Conservation (phyloP, 2,329 filamentous ascomycete species). For the Neofusicoccum umdonicola region DNA sequence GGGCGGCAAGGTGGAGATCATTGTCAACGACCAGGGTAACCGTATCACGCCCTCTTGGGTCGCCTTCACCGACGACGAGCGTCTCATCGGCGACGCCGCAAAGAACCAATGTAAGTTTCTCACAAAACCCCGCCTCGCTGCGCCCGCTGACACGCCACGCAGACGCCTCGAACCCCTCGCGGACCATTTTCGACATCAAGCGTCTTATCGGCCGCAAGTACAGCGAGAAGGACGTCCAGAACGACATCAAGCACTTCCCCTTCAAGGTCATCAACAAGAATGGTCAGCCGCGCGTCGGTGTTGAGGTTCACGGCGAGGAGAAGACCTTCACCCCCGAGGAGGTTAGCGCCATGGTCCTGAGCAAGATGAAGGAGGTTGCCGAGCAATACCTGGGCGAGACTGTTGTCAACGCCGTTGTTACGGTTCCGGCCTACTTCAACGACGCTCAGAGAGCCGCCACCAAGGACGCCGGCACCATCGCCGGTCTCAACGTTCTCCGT, state of each 20-base stretch:
- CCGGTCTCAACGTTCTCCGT: slow-evolving; percentile 90
- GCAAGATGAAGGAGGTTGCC: slow-evolving; percentile 82
- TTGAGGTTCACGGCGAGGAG: slow-evolving; percentile 62
- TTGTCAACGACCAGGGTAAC: slow-evolving; percentile 46
- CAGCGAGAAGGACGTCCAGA: slow-evolving; percentile 69
- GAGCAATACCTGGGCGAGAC: slow-evolving; percentile 79
- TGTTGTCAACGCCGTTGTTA: slow-evolving; percentile 85
- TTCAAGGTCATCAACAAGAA: slow-evolving; percentile 90
- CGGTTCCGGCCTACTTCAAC: slow-evolving; percentile 97
- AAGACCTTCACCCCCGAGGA: slow-evolving; percentile 80
- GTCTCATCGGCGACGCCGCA: slow-evolving; percentile 87
- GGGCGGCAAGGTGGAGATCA: slow-evolving; percentile 43
- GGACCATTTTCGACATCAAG: slow-evolving; percentile 51
- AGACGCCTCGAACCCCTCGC: slow-evolving; percentile 47
- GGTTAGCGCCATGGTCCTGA: slow-evolving; percentile 71
- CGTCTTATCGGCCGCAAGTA: slow-evolving; percentile 53
- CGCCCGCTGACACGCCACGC: not conserved
- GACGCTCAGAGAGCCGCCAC: slow-evolving; percentile 96
- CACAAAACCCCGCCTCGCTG: too few species aligned
- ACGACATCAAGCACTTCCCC: slow-evolving; percentile 96
- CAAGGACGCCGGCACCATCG: slow-evolving; percentile 90
- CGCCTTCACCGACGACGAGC: slow-evolving; percentile 94
- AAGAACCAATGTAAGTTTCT: slow-evolving; percentile 39
- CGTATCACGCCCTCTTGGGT: slow-evolving; percentile 68
- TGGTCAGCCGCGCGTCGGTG: slow-evolving; percentile 83